phyloP scores from a whole-genome alignment of 2,329 filamentous ascomycete genomes.

The Ascocoryne sarcoides region DNA sequence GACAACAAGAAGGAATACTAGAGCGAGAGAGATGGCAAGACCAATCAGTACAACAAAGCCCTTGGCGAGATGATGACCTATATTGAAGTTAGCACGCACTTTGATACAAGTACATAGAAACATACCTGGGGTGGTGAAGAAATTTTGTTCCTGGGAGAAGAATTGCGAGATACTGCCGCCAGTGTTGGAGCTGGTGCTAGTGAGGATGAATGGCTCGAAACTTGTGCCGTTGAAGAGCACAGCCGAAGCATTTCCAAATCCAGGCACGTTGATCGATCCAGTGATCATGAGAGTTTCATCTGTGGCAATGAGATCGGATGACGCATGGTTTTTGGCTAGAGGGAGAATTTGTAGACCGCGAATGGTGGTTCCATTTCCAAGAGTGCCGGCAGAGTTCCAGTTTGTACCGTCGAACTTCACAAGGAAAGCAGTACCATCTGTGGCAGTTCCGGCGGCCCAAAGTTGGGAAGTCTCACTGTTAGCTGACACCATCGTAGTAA shows the following conservation, averaged over 20 bases:
- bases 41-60: slow-evolving; percentile 76
- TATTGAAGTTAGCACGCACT: slow-evolving; percentile 18
- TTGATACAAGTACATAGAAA: slow-evolving; percentile 15
- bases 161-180: slow-evolving; percentile 70
- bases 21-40: slow-evolving; percentile 65
- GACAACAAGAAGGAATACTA: slow-evolving; percentile 71
- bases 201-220: slow-evolving; percentile 72
- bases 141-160: slow-evolving; percentile 74
- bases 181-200: slow-evolving; percentile 54
- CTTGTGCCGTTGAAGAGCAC: slow-evolving; percentile 78
- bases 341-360: slow-evolving; percentile 75
- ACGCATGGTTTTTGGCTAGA: slow-evolving; percentile 57
- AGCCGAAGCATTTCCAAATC: slow-evolving; percentile 74
- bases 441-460: slow-evolving; percentile 70
- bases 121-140: slow-evolving; percentile 59
- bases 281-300: slow-evolving; percentile 72
- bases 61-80: slow-evolving; percentile 53
- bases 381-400: slow-evolving; percentile 59
- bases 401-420: slow-evolving; percentile 70
- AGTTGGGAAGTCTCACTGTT: slow-evolving; percentile 62
- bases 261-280: slow-evolving; percentile 68
- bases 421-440: slow-evolving; percentile 63
- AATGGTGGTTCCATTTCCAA: slow-evolving; percentile 60
- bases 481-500: slow-evolving; percentile 68
- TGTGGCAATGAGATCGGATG: slow-evolving; percentile 52